Evolutionary conservation across 2,329 filamentous ascomycete species (phyloP).

Genomic region (Aspergillus unguis): DNA sequence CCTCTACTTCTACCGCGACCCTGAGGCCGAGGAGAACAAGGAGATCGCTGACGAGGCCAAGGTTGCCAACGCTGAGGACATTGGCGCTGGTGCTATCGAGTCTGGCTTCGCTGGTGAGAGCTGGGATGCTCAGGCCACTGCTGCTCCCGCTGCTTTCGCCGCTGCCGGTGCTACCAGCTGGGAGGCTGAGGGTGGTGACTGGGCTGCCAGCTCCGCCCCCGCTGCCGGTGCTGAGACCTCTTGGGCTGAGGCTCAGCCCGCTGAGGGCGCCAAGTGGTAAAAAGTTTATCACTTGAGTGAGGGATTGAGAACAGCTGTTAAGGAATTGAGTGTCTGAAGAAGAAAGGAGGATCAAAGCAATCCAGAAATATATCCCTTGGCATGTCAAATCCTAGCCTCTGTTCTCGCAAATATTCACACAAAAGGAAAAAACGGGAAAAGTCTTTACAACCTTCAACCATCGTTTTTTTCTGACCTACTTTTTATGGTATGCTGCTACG

Average conservation of each 20-base stretch:
- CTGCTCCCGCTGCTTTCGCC: slow-evolving; percentile 63
- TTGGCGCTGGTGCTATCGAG: slow-evolving; percentile 73
- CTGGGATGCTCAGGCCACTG: slow-evolving; percentile 74
- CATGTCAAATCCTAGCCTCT: slow-evolving; percentile 41
- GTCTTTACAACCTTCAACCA: slow-evolving; percentile 26
- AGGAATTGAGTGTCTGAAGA: slow-evolving; percentile 21
- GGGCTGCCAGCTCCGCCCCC: slow-evolving; percentile 48
- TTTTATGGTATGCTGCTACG: slow-evolving; percentile 25
- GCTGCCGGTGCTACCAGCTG: slow-evolving; percentile 61
- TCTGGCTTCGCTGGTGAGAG: slow-evolving; percentile 72
- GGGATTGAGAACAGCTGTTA: slow-evolving; percentile 30
- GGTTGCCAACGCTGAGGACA: slow-evolving; percentile 79
- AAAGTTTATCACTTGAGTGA: slow-evolving; percentile 19
- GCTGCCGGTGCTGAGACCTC: slow-evolving; percentile 33
- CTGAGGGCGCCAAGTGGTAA: slow-evolving; percentile 41
- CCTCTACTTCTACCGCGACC: slow-evolving; percentile 99
- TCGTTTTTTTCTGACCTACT: slow-evolving; percentile 23
- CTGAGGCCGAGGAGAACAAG: slow-evolving; percentile 99
- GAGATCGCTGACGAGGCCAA: slow-evolving; percentile 79
- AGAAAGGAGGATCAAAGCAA: slow-evolving; percentile 15
- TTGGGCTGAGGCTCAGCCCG: slow-evolving; percentile 40
- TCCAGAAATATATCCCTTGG: slow-evolving; percentile 29
- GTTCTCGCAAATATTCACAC: slow-evolving; percentile 27
- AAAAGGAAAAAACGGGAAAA: slow-evolving; percentile 36
- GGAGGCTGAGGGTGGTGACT: slow-evolving; percentile 57